A percentile compares a stretch with the other conserved stretches of the same genome.
Conservation (phyloP, 331 rosid species). For the Telfairia occidentalis region DNA sequence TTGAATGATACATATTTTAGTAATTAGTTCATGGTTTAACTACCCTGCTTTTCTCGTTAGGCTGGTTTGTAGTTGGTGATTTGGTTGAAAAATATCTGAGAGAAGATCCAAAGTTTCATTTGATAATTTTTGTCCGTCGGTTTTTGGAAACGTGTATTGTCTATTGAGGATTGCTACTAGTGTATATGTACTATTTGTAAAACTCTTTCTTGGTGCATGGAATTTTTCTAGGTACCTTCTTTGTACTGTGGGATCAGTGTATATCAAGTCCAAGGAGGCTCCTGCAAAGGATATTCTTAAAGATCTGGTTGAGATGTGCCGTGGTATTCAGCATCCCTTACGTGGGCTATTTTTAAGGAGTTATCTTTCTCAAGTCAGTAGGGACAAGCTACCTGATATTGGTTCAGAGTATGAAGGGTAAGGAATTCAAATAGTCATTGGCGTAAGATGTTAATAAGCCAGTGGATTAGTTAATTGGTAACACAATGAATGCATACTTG, state of each 20-base stretch:
- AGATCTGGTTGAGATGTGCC: constrained; percentile 98
- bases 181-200: not conserved
- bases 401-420: constrained; percentile 99
- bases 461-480: not conserved
- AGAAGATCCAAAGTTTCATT: not conserved
- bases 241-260: constrained; percentile 95
- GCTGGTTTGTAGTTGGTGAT: not conserved
- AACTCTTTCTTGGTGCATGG: constrained; percentile 5
- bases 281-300: constrained; percentile 95
- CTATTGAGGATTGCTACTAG: not conserved
- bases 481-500: not conserved
- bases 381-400: constrained; percentile 93
- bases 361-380: constrained; percentile 96
- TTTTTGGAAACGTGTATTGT: not conserved
- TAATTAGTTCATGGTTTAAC: not conserved
- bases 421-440: constrained; percentile 20
- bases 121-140: not conserved
- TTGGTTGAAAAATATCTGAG: not conserved
- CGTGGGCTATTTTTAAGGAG: constrained; percentile 96
- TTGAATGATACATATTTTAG: not conserved
- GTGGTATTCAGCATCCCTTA: constrained; percentile 93
- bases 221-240: constrained; percentile 66
- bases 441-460: constrained; percentile 3
- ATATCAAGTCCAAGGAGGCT: constrained; percentile 95
- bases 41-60: not conserved